Evolutionary conservation across 1,284 basidiomycete species (phyloP), one percentile per base, ranked within the genome.

Genomic region (Cryptococcus deneoformans): DNA sequence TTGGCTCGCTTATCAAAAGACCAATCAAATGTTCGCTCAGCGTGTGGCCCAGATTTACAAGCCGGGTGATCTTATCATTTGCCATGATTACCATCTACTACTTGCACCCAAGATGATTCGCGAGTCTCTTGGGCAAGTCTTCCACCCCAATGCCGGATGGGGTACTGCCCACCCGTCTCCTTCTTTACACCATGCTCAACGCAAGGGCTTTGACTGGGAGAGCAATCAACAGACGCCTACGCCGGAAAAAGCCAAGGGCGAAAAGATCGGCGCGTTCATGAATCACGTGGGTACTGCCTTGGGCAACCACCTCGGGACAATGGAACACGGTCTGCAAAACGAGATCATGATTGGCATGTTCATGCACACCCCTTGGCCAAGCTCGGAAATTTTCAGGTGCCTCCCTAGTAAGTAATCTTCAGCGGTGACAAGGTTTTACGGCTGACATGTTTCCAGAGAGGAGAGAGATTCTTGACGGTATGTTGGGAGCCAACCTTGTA

Each of bases 401-500:
- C 79, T 97, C 48, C 93, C 92, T 4, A 86, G 88, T 88, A 65
- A 74, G 85, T 82, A 2, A 34, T 2, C 42, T 46, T 39, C 9
- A 36, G 29, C 29, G 29, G 16, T 29, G 24, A 34, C 40, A 20
- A 42, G 2, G 2, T 20, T 29, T 16, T 9, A 14, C 12, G 7
- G 20, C 20, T 20, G 56, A 46, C 47, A 34, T 49, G 29, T 8
- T 52, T 45, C 9, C n/a, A 85, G 86, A 86, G 57, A 85, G 95
- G 52, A 89, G 88, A 68, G 92, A 97, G 78, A 90, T 99, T 60
- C 83, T 99, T 40, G 93, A 98, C 66, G 96, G 95, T 46, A 98
- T 99, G 92, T 87, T 99, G 48, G 94, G 94, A 45, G 92, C 95
- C 53, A 95, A 97, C 79, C 83, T 98, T 43, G 87, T 97, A 40